phyloP scores from a whole-genome alignment of 768 basidiomycete genomes.

The Lanmaoa pseudosensibilis region DNA sequence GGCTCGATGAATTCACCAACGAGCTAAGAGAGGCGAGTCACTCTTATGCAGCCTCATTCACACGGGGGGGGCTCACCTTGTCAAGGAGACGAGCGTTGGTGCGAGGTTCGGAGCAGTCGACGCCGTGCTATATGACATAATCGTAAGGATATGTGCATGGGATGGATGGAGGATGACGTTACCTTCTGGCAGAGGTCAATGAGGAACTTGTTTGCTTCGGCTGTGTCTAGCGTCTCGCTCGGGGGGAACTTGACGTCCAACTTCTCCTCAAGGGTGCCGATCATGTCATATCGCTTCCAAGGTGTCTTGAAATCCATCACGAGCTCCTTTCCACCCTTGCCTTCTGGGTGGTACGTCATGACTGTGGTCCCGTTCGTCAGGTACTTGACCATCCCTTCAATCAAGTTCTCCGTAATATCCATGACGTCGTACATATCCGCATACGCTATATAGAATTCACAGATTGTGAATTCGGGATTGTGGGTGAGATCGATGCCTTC shows the following conservation, averaged over 20 bases:
- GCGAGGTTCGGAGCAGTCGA: constrained; percentile 94
- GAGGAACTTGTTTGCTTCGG: constrained; percentile 86
- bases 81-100: constrained; percentile 94
- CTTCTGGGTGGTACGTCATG: constrained; percentile 88
- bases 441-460: constrained; percentile 99
- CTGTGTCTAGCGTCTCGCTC: constrained; percentile 84
- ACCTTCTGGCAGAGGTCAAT: constrained; percentile 84
- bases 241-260: constrained; percentile 88
- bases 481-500: constrained; percentile 99
- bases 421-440: constrained; percentile 99
- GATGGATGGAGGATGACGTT: background rate
- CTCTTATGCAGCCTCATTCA: background rate
- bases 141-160: background rate
- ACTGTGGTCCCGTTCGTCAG: constrained; percentile 79
- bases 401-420: constrained; percentile 91
- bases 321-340: constrained; percentile 76
- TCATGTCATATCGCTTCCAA: constrained; percentile 99
- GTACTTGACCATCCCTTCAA: constrained; percentile 89
- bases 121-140: constrained; percentile 66
- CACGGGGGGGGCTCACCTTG: constrained; percentile 55
- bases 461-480: constrained; percentile 99
- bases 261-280: constrained; percentile 93
- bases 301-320: constrained; percentile 87
- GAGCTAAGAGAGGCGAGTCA: constrained; percentile 50
- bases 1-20: constrained; percentile 98